Base-by-base conservation (phyloP, 139 green algal species). In the Bryopsis sp. region DNA sequence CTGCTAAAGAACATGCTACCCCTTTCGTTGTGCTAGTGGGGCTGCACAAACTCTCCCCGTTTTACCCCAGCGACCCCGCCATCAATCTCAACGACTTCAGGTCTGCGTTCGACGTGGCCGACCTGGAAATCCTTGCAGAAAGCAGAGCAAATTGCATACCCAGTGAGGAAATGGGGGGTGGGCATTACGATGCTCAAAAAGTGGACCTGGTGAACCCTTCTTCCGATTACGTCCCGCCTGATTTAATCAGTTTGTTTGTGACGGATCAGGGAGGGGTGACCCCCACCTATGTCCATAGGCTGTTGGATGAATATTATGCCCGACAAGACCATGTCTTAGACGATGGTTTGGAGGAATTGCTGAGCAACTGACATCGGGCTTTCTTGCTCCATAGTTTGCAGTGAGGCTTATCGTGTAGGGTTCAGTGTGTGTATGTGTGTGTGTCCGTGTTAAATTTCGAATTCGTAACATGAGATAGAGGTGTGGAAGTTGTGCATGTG, bases 21-120 rank as follows among this genome's bases (percentile, higher is more conserved):
- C 94, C 94, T 1, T 87, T 97, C 68, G 91, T 99, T 37, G 90
- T 98, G 48, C 84, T 98, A 19, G 88, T 89, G 66, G 91, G 91
- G 31, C 81, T 95, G 38, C 87, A 96, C 83, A 95, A 97, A 74
- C 86, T 99, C 15, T 90, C 84, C 0, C 93, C 94, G 4, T 72
- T 94, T 35, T 97, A 95, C 74, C 91, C 93, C 0, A 86, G 95
- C 58, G 85, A 97, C 67, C 88, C 91, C 1, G 81, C 89, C 29
- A 70, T 93, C 39, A 79, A 74, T 29, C 85, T 93, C 73, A 97
- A 96, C 48, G 78, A 91, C 54, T 94, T 94, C 76, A 78, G 81
- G 68, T 81, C 84, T 15, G 79, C 86, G 35, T 75, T 70, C 0
- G 76, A 85, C 22, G 72, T 91, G 7, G 68, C 81, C 3, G 84